These are phyloP conservation scores for Tricholoma sp. DNA, from an alignment of 768 basidiomycete species.

Conservation along the genomic window DNA sequence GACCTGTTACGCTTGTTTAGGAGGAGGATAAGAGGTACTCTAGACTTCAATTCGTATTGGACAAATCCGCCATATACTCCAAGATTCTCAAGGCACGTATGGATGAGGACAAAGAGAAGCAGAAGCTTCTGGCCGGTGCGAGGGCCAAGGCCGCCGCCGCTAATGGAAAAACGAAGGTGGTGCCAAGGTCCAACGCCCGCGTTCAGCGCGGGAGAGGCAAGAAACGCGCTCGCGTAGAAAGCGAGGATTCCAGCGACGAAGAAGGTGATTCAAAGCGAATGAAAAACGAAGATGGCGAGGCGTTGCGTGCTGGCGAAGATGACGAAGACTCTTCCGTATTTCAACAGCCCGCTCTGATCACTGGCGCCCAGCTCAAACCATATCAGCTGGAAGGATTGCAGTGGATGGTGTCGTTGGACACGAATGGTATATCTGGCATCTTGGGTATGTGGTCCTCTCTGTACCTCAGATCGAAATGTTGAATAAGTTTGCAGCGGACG, in stretches of 20 bases:
- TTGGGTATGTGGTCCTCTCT: constrained; percentile 37
- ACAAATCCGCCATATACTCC: constrained; percentile 76
- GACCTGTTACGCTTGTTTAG: constrained; percentile 20
- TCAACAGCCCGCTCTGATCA: constrained; percentile 73
- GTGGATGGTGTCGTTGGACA: constrained; percentile 89
- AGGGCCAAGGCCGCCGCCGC: constrained; percentile 5
- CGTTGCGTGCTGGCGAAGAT: constrained; percentile 10
- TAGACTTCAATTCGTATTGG: constrained; percentile 61
- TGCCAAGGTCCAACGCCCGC: constrained; percentile 1
- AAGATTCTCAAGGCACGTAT: constrained; percentile 67
- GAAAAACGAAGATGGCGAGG: constrained; percentile 15
- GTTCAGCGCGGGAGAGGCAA: constrained; percentile 8
- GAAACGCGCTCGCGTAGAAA: constrained; percentile 17
- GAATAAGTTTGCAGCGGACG: constrained; percentile 58
- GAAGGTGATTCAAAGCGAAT: constrained; percentile 13
- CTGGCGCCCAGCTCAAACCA: constrained; percentile 79
- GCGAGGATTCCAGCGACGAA: constrained; percentile 12
- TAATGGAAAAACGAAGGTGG: constrained; percentile 4
- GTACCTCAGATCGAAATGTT: not conserved
- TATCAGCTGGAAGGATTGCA: constrained; percentile 94
- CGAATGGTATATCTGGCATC: constrained; percentile 82
- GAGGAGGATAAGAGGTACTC: constrained; percentile 45
- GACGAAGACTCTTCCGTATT: constrained; percentile 36
- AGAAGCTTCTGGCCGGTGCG: constrained; percentile 12
- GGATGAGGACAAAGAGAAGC: constrained; percentile 50